These are phyloP conservation scores for Sherardia arvensis DNA, from an alignment of 257 asterid genomes.

Conservation along the genomic window DNA sequence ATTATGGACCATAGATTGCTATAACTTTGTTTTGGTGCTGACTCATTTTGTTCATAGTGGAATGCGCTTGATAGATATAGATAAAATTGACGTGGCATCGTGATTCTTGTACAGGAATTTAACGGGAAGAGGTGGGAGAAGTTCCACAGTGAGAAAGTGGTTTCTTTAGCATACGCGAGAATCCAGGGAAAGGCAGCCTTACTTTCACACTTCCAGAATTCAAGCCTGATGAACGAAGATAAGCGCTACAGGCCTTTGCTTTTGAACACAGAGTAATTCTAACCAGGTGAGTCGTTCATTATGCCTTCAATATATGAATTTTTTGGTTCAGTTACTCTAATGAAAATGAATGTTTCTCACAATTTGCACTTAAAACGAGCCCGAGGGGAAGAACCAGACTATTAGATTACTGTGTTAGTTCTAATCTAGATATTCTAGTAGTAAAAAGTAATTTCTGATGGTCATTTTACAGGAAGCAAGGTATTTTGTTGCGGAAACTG, in stretches of 20 bases:
- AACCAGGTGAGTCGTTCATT: constrained; percentile 27
- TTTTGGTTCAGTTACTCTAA: background rate
- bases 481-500: constrained; percentile 10
- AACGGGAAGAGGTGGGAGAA: constrained; percentile 78
- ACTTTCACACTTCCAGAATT: constrained; percentile 64
- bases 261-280: constrained; percentile 33
- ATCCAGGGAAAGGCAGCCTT: constrained; percentile 72
- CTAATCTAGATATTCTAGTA: background rate
- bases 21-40: background rate
- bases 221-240: constrained; percentile 82
- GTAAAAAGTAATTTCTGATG: background rate
- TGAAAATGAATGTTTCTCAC: background rate
- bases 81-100: background rate
- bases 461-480: constrained; percentile 1
- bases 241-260: constrained; percentile 68
- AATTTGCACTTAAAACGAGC: background rate
- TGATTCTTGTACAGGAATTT: constrained; percentile 38
- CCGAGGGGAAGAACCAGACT: background rate
- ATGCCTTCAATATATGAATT: background rate
- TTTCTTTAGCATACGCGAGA: constrained; percentile 71
- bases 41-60: background rate
- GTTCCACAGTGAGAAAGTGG: constrained; percentile 73
- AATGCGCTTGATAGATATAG: background rate
- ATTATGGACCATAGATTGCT: background rate
- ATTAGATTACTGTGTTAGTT: background rate